phyloP scores from a whole-genome alignment of 441 rosid genomes.

The Populus trichocarpa region DNA sequence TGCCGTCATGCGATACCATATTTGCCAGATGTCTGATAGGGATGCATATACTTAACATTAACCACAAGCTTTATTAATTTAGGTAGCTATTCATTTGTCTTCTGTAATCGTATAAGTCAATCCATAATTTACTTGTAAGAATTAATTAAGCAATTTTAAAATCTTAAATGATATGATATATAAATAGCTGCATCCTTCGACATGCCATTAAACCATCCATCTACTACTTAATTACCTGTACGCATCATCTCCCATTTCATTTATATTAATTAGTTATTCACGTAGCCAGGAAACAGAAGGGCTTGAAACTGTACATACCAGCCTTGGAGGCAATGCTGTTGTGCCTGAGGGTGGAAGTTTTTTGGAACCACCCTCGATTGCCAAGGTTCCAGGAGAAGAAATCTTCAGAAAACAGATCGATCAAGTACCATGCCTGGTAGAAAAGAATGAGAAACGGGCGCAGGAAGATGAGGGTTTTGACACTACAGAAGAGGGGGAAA shows the following conservation, averaged over 20 bases:
- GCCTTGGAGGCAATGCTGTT: constrained; percentile 27
- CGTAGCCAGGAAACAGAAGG: constrained; percentile 14
- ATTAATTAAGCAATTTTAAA: not conserved
- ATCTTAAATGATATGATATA: not conserved
- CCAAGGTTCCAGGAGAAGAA: constrained; percentile 28
- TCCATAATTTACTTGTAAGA: not conserved
- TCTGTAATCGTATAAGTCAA: not conserved
- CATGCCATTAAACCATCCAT: too few species aligned
- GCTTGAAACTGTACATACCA: constrained; percentile 16
- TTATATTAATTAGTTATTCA: not conserved
- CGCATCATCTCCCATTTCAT: not conserved
- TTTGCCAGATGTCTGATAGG: constrained; percentile 2
- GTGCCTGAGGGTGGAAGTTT: constrained; percentile 33
- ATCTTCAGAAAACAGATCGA: constrained; percentile 14
- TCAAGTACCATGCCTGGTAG: constrained; percentile 22
- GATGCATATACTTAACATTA: not conserved
- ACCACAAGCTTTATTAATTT: not conserved
- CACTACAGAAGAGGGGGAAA: constrained; percentile 17
- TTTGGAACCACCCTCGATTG: constrained; percentile 36
- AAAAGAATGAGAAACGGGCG: constrained; percentile 23
- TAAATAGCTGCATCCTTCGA: not conserved
- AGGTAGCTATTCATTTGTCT: not conserved
- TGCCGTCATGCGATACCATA: not conserved
- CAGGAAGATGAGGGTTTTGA: constrained; percentile 18
- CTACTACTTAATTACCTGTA: too few species aligned